phyloP scores from a whole-genome alignment of 2,329 filamentous ascomycete genomes.

The Aureobasidium zeae region DNA sequence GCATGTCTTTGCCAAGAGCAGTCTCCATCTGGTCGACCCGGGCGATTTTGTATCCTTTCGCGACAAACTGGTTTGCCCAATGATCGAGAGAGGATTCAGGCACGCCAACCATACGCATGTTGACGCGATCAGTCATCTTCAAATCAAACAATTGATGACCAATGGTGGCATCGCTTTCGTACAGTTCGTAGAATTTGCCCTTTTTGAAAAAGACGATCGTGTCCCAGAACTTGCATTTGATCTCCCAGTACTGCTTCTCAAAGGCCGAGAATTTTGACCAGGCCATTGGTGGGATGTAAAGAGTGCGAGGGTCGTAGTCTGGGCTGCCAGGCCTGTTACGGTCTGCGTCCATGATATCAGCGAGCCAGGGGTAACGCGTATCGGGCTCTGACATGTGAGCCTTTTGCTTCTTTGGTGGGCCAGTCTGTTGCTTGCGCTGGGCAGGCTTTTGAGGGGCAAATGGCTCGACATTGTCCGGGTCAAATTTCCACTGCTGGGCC shows the following conservation, averaged over 20 bases:
- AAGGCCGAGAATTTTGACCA: slow-evolving; percentile 84
- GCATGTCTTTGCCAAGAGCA: slow-evolving; percentile 93
- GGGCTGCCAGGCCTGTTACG: slow-evolving; percentile 67
- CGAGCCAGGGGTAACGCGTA: slow-evolving; percentile 82
- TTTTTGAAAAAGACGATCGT: slow-evolving; percentile 99
- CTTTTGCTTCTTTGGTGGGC: slow-evolving; percentile 44
- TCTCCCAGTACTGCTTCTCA: slow-evolving; percentile 98
- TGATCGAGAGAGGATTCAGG: slow-evolving; percentile 91
- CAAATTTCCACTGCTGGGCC: slow-evolving; percentile 68
- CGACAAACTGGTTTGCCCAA: slow-evolving; percentile 97
- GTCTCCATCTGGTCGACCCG: slow-evolving; percentile 96
- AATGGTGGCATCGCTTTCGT: slow-evolving; percentile 94
- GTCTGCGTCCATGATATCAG: slow-evolving; percentile 75
- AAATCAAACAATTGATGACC: slow-evolving; percentile 95
- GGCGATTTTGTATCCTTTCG: slow-evolving; percentile 95
- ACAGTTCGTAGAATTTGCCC: slow-evolving; percentile 97
- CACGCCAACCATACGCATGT: slow-evolving; percentile 99
- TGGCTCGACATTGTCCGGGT: slow-evolving; percentile 50
- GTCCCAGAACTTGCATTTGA: slow-evolving; percentile 96
- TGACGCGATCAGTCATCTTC: slow-evolving; percentile 94
- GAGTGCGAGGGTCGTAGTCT: slow-evolving; percentile 81
- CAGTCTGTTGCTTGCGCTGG: slow-evolving; percentile 25
- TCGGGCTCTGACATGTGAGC: slow-evolving; percentile 76
- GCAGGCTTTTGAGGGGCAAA: slow-evolving; percentile 17
- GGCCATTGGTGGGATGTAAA: slow-evolving; percentile 77